Percentiles rank a stretch among this genome's conserved stretches.
Conservation (phyloP, 805 yeast genomes). For the Kluyveromyces dobzhanskii region DNA sequence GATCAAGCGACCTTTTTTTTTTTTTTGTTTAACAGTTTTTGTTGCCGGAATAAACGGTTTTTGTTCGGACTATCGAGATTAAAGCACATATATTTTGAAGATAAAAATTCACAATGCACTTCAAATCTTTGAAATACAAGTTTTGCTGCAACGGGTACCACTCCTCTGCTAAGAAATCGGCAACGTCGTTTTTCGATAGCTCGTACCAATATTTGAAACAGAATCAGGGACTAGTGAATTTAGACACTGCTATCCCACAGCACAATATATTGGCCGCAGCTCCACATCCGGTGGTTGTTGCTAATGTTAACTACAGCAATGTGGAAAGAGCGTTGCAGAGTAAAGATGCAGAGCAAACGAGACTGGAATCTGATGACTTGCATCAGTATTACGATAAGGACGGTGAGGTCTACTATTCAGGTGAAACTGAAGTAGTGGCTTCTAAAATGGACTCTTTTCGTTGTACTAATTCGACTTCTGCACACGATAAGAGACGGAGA, state of each 20-base stretch:
- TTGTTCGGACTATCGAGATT: not conserved
- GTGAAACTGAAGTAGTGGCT: not conserved
- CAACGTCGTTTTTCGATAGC: slow-evolving; percentile 33
- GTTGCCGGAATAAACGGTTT: no score
- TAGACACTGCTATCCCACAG: slow-evolving; percentile 16
- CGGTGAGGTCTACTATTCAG: not conserved
- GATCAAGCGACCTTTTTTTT: no score
- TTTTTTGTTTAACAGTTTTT: no score
- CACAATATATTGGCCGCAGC: slow-evolving; percentile 15
- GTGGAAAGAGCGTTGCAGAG: slow-evolving; percentile 21
- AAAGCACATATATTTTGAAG: not conserved
- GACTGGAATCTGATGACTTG: slow-evolving; percentile 6
- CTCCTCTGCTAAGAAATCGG: slow-evolving; percentile 27
- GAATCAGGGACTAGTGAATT: slow-evolving; percentile 27
- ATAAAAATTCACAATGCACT: slow-evolving; percentile 24
- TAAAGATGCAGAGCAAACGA: slow-evolving; percentile 5
- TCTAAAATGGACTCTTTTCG: not conserved
- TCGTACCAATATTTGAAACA: slow-evolving; percentile 34
- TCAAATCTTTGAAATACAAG: slow-evolving; percentile 34
- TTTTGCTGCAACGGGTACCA: slow-evolving; percentile 32
- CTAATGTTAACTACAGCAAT: slow-evolving; percentile 25
- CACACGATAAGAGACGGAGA: not conserved
- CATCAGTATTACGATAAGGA: slow-evolving; percentile 1
- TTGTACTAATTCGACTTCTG: not conserved
- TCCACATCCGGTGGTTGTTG: slow-evolving; percentile 32